These are phyloP conservation scores for Fusarium sp. DNA, from an alignment of 2,329 filamentous ascomycete species.

Conservation along the genomic window DNA sequence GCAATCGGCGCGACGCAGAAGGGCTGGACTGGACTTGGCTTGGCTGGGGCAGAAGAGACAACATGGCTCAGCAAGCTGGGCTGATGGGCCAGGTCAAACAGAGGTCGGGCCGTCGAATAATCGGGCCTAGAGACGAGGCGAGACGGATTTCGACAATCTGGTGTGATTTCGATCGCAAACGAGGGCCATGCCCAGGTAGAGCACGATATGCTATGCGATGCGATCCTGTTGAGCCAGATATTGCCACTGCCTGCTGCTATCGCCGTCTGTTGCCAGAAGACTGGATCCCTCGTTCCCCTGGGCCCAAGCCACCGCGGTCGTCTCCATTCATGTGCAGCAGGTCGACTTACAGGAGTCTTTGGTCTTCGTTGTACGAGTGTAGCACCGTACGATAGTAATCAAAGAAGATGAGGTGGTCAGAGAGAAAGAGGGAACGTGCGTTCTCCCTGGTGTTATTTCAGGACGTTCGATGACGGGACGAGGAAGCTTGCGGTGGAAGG, in stretches of 20 bases:
- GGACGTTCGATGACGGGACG: slow-evolving; percentile 33
- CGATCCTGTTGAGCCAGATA: slow-evolving; percentile 26
- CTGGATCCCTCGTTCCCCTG: slow-evolving; percentile 14
- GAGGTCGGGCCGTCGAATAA: slow-evolving; percentile 39
- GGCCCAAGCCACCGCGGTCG: slow-evolving; percentile 32
- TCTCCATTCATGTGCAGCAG: slow-evolving; percentile 39
- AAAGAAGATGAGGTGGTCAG: slow-evolving; percentile 44
- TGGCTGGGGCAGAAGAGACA: slow-evolving; percentile 27
- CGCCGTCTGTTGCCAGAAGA: slow-evolving; percentile 11
- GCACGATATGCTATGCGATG: slow-evolving; percentile 16
- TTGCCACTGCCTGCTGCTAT: slow-evolving; percentile 35
- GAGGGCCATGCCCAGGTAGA: slow-evolving; percentile 10
- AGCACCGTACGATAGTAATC: slow-evolving; percentile 47
- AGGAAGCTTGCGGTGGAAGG: slow-evolving; percentile 26
- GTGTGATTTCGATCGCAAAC: slow-evolving; percentile 16
- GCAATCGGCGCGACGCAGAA: slow-evolving; percentile 37
- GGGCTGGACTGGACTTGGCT: slow-evolving; percentile 13
- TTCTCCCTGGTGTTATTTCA: slow-evolving; percentile 37
- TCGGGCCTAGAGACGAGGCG: slow-evolving; percentile 32
- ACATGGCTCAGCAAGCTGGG: slow-evolving; percentile 33
- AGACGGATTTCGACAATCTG: slow-evolving; percentile 20
- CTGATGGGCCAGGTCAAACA: slow-evolving; percentile 35
- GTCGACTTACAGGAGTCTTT: slow-evolving; percentile 42
- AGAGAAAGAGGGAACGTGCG: slow-evolving; percentile 46
- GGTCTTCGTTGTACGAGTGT: slow-evolving; percentile 43